phyloP scores from a whole-genome alignment of 345 rosid genomes.

The Bruguiera parviflora region DNA sequence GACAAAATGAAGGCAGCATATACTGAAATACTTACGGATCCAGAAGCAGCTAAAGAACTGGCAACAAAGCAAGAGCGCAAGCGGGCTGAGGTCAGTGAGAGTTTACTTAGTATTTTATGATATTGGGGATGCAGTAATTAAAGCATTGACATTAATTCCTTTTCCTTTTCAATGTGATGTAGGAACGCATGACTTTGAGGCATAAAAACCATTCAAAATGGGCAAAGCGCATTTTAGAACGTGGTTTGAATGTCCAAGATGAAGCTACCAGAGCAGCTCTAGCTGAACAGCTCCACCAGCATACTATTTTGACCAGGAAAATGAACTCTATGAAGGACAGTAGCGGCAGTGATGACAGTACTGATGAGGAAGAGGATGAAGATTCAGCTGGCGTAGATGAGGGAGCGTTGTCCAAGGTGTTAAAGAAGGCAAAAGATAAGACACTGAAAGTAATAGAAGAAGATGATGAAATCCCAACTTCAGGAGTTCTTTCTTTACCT shows the following conservation, averaged over 20 bases:
- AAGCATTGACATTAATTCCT: not conserved
- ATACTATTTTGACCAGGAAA: conserved; percentile 78
- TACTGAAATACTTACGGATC: conserved; percentile 56
- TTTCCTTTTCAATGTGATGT: not conserved
- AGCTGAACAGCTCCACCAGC: conserved; percentile 74
- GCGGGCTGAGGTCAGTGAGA: conserved; percentile 71
- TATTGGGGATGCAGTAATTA: no score
- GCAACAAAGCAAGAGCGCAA: conserved; percentile 69
- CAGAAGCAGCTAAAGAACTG: conserved; percentile 77
- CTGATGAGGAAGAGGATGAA: conserved; percentile 52
- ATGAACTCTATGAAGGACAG: conserved; percentile 61
- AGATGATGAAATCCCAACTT: conserved; percentile 53
- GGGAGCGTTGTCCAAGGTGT: conserved; percentile 50
- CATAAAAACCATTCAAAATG: conserved; percentile 84
- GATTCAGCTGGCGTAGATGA: conserved; percentile 40
- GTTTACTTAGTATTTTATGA: not conserved
- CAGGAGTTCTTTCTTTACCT: conserved; percentile 86
- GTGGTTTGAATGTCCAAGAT: conserved; percentile 69
- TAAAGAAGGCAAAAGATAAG: conserved; percentile 68
- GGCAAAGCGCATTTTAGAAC: conserved; percentile 67
- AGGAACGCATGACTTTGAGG: conserved; percentile 81
- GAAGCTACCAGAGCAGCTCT: conserved; percentile 84
- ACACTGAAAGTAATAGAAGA: conserved; percentile 63
- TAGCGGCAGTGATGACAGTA: conserved; percentile 62
- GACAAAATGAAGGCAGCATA: conserved; percentile 50